Evolutionary conservation across 257 asterid species (phyloP).

Genomic region (Lycium barbarum): DNA sequence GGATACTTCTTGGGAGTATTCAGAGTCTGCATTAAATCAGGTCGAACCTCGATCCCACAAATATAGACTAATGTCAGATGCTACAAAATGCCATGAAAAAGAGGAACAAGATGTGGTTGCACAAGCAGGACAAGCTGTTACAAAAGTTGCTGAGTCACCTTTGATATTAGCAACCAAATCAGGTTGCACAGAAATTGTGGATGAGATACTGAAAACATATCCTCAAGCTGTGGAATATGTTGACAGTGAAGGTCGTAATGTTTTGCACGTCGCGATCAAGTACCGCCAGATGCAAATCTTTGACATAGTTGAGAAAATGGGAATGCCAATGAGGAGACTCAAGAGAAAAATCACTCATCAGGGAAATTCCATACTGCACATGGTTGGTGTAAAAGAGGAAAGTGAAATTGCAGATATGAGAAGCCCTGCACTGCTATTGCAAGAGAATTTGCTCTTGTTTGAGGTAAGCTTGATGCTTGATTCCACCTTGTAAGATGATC

Average conservation of each 20-base stretch:
- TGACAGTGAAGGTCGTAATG: constrained; percentile 27
- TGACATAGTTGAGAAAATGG: constrained; percentile 22
- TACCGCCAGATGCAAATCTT: constrained; percentile 24
- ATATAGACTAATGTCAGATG: not conserved
- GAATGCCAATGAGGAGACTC: constrained; percentile 31
- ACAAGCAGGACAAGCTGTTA: not conserved
- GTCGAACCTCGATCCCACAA: constrained; percentile 6
- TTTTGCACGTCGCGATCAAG: constrained; percentile 33
- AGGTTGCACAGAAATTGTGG: constrained; percentile 32
- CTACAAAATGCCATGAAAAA: not conserved
- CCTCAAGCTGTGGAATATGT: constrained; percentile 35
- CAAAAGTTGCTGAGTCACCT: constrained; percentile 22
- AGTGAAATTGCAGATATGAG: constrained; percentile 26
- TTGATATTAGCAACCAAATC: constrained; percentile 32
- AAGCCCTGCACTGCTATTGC: constrained; percentile 33
- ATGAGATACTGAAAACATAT: constrained; percentile 28
- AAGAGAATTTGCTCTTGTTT: constrained; percentile 32
- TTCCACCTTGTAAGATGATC: not conserved
- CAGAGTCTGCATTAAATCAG: not conserved
- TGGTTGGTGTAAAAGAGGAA: constrained; percentile 32
- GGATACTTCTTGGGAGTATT: constrained; percentile 29
- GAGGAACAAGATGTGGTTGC: not conserved
- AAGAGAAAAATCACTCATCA: constrained; percentile 23
- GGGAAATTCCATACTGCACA: constrained; percentile 34
- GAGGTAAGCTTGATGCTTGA: constrained; percentile 24